Base-by-base conservation (phyloP, 2,329 filamentous ascomycete genomes). In the Phialemonium atrogriseum region DNA sequence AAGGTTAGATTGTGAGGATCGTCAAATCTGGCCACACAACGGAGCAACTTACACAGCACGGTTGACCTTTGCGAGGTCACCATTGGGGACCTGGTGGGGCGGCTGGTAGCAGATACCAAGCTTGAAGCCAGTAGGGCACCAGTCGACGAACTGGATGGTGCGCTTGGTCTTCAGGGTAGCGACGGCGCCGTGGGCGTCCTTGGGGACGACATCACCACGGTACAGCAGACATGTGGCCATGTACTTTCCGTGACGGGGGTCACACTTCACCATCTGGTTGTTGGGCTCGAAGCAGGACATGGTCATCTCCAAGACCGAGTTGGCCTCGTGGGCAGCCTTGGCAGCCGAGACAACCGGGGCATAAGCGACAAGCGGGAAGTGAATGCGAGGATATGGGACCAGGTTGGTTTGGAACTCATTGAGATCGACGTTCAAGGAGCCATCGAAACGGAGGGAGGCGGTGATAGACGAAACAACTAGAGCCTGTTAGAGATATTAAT, bases 371-470 rank as follows among this genome's bases (percentile, higher is more conserved):
- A 98, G 83, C 59, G 89, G 89, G 82, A 95, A 98, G 72, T 98
- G 89, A 56, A 98, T 98, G 69, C 89, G 87, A 46, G 89, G 89
- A 70, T 96, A 98, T 41, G 89, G 89, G 42, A 98, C 89, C 66
- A 98, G 68, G 76, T 98, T 98, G 68, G 89, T 98, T 78, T 98
- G 89, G 84, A 98, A 98, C 73, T 98, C 89, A 75, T 95, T 95
- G 49, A 98, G 70, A 64, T 98, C 89, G 68, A 98, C 91, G 69
- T 98, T 98, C 52, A 98, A 84, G 48, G 91, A 95, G 47, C 89
- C 89, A 58, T 96, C 89, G 67, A 96, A 98, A 59, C 89, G 88
- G 55, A 98, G 87, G 47, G 89, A 96, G 45, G 89, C 88, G 48
- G 89, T 98, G 66, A 96, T 96, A 52, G 89, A 96, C 33, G 88